Conservation (phyloP, 2,329 filamentous ascomycete genomes). For the Apiospora saccharicola region DNA sequence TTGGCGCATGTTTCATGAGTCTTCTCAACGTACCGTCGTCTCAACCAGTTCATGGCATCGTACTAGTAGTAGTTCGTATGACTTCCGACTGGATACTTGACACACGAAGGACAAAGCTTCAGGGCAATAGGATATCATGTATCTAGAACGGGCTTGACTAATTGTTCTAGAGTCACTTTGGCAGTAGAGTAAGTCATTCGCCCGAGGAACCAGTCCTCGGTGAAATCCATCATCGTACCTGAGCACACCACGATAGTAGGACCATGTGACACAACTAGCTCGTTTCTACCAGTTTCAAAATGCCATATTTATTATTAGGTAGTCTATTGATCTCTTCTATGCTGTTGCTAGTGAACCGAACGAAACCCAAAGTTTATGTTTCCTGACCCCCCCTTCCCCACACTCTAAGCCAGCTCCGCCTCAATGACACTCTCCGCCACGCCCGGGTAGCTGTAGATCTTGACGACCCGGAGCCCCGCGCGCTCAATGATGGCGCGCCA, state of each 20-base stretch:
- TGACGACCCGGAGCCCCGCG: slow-evolving; percentile 33
- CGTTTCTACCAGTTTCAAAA: neutral
- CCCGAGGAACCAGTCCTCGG: neutral
- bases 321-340: neutral
- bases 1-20: neutral
- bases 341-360: neutral
- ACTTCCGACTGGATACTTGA: no score
- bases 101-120: no score
- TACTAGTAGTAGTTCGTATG: neutral
- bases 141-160: no score
- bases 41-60: no score
- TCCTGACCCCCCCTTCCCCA: neutral
- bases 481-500: slow-evolving; percentile 31
- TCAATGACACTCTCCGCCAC: slow-evolving; percentile 39
- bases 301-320: neutral
- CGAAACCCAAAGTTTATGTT: neutral
- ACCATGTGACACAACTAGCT: neutral
- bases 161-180: no score
- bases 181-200: neutral
- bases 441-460: slow-evolving; percentile 35
- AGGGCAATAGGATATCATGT: no score
- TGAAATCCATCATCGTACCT: neutral
- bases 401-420: slow-evolving; percentile 32
- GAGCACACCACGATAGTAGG: neutral
- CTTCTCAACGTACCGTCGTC: neutral